Evolutionary conservation across 2,329 filamentous ascomycete genomes (phyloP), one percentile per base, ranked within the genome.

Genomic region (Tolypocladium amazonense): DNA sequence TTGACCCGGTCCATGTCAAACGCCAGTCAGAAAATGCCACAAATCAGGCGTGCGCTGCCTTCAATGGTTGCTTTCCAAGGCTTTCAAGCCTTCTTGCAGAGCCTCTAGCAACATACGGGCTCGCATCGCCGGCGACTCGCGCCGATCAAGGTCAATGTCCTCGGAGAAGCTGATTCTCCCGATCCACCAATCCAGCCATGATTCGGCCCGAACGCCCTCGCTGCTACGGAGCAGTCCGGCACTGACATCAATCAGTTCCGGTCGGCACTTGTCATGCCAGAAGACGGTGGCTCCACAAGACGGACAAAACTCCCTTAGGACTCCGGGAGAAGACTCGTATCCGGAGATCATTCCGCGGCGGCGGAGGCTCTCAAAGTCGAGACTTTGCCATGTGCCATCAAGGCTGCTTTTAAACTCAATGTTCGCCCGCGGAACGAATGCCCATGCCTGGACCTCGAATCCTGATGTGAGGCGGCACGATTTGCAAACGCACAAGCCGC

Each of bases 361-460:
- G 0, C 73, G 67, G 3, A 79, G 71, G 3, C 62, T 62, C 1
- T 56, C 39, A 61, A 77, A 78, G 55, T 75, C 69, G 7, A 77
- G 67, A 1, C 68, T 25, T 23, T 25, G 62, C 56, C 23, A 56
- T 12, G 5, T 14, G 7, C 8, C 43, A 0, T 12, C 53, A 20
- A 57, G 11, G 8, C 55, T 66, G 56, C 76, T 62, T 38, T 70
- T 62, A 33, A 82, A 74, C 23, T 75, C 70, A 58, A 89, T 83
- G 65, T 87, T 85, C 1, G 72, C 69, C n/a, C 77, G 75, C 0
- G 85, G 84, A 0, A 89, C 73, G 66, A 88, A 90, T 0, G 83
- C 78, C 87, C 87, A 90, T 0, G 80, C 74, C 64, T 87, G 81
- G 55, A 88, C 79, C 59, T 88, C 84, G 63, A 84, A 86, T 3